Evolutionary conservation across 2,329 filamentous ascomycete genomes (phyloP), one percentile per base, ranked within the genome.

Genomic region (Hysterium pulicare): DNA sequence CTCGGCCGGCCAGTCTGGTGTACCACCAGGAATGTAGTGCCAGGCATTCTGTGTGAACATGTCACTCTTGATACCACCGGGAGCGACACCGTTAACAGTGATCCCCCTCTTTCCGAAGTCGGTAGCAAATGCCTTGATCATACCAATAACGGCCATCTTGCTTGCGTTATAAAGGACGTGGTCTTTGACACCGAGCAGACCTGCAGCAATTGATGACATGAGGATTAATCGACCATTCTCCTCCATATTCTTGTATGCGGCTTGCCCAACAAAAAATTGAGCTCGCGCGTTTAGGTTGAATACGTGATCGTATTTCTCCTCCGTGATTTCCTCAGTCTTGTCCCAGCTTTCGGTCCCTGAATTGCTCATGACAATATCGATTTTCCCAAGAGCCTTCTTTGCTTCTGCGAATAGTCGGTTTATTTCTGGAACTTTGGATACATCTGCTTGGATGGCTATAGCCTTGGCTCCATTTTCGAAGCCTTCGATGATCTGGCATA

Each of bases 191-290:
- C 83, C 82, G 28, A 82, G 73, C 54, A 86, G 73, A 49, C 79
- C 78, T 4, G 62, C 84, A 67, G 83, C 84, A 64, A 87, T 87
- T 45, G 78, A 84, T 22, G 77, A 80, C 81, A 86, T 89, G 51
- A 90, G 73, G 66, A 90, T 84, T 54, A 90, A 78, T 34, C 86
- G 76, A 23, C 86, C 86, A 44, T 85, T 82, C 33, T 78, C 73
- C 59, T 83, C 76, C 50, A 87, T 77, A 69, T 87, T 73, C 70
- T 83, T 83, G 67, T 85, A 84, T 5, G 80, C 86, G 44, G 86
- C 81, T 70, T 87, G 83, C 16, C 84, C 85, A 40, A 89, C 84
- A 65, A 89, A 88, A 74, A 88, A 88, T 68, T 88, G 83, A 35
- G 82, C 83, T 7, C 81, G 72, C 5, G 82, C 77, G 68, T 86